Base-by-base conservation (phyloP, 805 yeast genomes). In the Komagataella ulmi region DNA sequence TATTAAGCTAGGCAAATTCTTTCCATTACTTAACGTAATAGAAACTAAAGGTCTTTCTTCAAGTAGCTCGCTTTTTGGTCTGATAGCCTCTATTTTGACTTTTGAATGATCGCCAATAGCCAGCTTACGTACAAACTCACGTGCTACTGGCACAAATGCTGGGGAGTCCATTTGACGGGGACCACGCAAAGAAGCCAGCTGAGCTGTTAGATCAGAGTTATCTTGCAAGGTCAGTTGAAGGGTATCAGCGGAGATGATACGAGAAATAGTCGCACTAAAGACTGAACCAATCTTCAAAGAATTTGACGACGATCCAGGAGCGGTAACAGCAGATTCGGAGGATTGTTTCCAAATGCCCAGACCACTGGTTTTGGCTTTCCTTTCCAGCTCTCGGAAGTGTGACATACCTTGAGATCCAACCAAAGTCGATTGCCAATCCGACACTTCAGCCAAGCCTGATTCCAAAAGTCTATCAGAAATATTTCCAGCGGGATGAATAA, bases 401-500 rank as follows among this genome's bases (percentile, higher is more conserved):
- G 74, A 57, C 89, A 88, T 85, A 21, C 71, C 69, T 47, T 72
- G 66, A 8, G 88, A 68, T 4, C 96, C 96, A 53, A 88, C 69
- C 46, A 79, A 58, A 12, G 76, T 61, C 1, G 88, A 78, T 62
- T 88, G 96, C 88, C 91, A 83, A 63, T 88, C 95, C 23, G 81
- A 77, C 49, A 87, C 80, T 56, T 80, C 81, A 10, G 84, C 95
- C 30, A 83, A 71, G 8, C 96, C 96, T 52, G 72, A 73, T 52
- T 75, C 79, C 53, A 88, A 72, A 52, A 88, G 68, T 56, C 78
- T 77, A 56, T 80, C 85, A 53, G 84, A 79, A 58, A 87, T 81
- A 55, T 81, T 81, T 17, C 95, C 95, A 3, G 85, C 84, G 36
- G 95, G 88, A 60, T 85, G 91, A 52, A 71, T 61, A 44, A 87